Percentiles rank a stretch among this genome's conserved stretches.
phyloP scores from a whole-genome alignment of 2,329 filamentous ascomycete species.

The Pyrenophora teres region DNA sequence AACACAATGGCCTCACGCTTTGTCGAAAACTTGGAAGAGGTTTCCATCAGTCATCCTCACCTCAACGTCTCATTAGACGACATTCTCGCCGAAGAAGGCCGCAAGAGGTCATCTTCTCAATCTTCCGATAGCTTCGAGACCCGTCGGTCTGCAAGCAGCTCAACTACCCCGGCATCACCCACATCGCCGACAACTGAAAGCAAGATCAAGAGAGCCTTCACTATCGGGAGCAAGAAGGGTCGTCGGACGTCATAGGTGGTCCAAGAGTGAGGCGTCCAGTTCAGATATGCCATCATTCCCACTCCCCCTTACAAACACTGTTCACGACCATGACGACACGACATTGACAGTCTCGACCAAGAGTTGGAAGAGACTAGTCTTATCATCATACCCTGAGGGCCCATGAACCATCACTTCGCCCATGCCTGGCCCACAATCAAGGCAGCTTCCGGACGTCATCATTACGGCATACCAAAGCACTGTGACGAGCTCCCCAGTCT shows the following conservation, averaged over 20 bases:
- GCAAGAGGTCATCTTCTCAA: constrained; percentile 41
- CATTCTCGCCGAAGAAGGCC: constrained; percentile 46
- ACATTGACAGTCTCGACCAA: constrained; percentile 29
- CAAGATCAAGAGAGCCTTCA: constrained; percentile 37
- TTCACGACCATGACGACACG: constrained; percentile 9
- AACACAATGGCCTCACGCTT: constrained; percentile 45
- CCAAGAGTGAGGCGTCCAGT: neutral
- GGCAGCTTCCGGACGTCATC: constrained; percentile 6
- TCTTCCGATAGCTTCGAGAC: constrained; percentile 38
- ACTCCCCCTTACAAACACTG: constrained; percentile 1
- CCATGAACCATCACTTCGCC: neutral
- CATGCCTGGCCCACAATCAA: neutral
- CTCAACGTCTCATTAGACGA: constrained; percentile 49
- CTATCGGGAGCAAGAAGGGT: constrained; percentile 42
- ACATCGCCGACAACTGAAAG: constrained; percentile 25
- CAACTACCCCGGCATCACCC: constrained; percentile 30
- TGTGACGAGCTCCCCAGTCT: neutral
- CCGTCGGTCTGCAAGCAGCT: constrained; percentile 30
- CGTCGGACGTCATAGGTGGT: constrained; percentile 20
- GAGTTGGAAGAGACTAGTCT: constrained; percentile 36
- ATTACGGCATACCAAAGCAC: constrained; percentile 3
- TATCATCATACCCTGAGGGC: neutral
- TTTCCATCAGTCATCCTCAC: constrained; percentile 44
- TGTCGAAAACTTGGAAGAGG: constrained; percentile 46
- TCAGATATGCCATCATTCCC: neutral